These are phyloP conservation scores for Colletotrichum endophyticum DNA, from an alignment of 2,329 filamentous ascomycete genomes.

Conservation along the genomic window DNA sequence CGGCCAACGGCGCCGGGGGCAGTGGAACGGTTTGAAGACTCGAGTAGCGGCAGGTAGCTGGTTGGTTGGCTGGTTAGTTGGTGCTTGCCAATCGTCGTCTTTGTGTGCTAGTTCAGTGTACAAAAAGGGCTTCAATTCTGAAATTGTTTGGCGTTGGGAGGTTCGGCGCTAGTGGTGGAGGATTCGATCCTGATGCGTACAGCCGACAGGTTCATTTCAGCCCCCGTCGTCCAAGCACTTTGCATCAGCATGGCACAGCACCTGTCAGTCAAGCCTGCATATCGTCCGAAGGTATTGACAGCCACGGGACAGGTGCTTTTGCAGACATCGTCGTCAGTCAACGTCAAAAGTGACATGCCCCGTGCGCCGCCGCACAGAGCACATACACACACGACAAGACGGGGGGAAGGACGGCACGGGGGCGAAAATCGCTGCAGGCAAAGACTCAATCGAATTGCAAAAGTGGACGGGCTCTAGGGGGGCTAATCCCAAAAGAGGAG, in stretches of 20 bases:
- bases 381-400: background rate
- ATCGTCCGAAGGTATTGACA: too few relatives aligned
- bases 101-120: too few relatives aligned
- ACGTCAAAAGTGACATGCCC: background rate
- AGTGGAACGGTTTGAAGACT: background rate
- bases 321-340: background rate
- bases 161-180: background rate
- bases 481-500: background rate
- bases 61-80: background rate
- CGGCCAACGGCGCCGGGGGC: background rate
- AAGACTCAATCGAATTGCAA: slow-evolving; percentile 18
- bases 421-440: slow-evolving; percentile 15
- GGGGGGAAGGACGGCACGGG: background rate
- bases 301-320: background rate
- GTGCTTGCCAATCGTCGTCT: background rate
- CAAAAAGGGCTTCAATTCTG: background rate
- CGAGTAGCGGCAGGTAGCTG: background rate
- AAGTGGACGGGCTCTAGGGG: slow-evolving; percentile 2
- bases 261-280: background rate
- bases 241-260: background rate
- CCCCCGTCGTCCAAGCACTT: background rate
- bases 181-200: background rate
- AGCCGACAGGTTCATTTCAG: background rate
- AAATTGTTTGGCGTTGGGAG: background rate
- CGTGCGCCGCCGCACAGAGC: background rate